Evolutionary conservation across 2,329 filamentous ascomycete genomes (phyloP), one percentile per base, ranked within the genome.

Genomic region (Colletotrichum godetiae): DNA sequence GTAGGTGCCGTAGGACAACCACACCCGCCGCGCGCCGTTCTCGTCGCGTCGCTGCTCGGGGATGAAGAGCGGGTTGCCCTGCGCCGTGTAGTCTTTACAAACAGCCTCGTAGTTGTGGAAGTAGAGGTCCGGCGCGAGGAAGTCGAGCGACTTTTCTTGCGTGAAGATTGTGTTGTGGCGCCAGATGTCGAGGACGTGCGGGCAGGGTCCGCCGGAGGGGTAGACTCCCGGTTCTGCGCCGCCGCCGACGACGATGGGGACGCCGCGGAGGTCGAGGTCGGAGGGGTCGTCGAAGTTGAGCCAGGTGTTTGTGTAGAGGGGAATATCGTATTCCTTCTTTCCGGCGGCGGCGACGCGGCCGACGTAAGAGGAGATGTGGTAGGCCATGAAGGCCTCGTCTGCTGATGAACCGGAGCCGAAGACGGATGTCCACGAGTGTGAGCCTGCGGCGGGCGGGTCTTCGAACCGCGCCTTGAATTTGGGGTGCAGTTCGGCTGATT

Each of bases 41-140:
- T 86, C 85, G 66, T 88, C 87, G 13, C 87, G 81, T 5, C 86
- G 80, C 75, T 88, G 87, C 78, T 89, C 87, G 0, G 87, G 87
- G 49, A 89, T 88, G 74, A 88, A 88, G 0, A 89, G 80, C 0
- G 86, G 81, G 74, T 88, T 84, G 12, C 79, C 77, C 4, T 81
- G 78, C 62, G 86, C 84, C 3, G 82, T 77, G 72, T 88, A 88
- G 31, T 84, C 81, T 12, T 75, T 76, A 68, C 87, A 88, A 0
- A 84, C 81, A 0, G 73, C 77, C 56, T 83, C 81, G 74, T 88
- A 88, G 49, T 87, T 82, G 73, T 87, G 84, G 22, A 88, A 82
- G 73, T 88, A 88, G 4, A 88, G 46, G 37, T 88, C 86, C 0
- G 87, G 87, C 0, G 84, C 80, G 19, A 88, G 79, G 22, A 88